phyloP scores from a whole-genome alignment of 108 stramenopile genomes.

The Skeletonema grethae region DNA sequence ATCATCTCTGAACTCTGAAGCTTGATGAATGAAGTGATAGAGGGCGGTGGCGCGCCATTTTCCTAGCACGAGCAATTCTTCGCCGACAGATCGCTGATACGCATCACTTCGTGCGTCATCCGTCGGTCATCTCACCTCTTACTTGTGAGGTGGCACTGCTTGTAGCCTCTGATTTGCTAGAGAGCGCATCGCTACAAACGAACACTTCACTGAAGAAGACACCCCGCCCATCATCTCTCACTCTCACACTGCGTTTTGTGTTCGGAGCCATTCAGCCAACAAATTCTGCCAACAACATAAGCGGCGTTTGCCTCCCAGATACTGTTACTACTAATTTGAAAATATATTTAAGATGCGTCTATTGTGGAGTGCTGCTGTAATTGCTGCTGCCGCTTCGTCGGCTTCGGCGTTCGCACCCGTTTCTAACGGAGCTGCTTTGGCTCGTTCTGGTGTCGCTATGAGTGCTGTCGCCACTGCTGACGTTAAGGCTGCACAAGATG shows the following conservation, averaged over 20 bases:
- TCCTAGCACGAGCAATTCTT: neutral
- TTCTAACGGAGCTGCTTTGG: constrained; percentile 9
- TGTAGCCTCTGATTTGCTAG: neutral
- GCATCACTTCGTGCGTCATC: constrained; percentile 8
- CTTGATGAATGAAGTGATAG: too few relatives aligned
- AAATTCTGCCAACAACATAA: neutral
- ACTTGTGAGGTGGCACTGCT: constrained; percentile 9
- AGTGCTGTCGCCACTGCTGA: constrained; percentile 53
- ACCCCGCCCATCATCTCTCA: neutral
- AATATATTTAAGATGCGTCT: constrained; percentile 27
- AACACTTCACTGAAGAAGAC: neutral
- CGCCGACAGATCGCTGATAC: neutral
- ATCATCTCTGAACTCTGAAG: too few relatives aligned
- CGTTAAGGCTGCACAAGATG: constrained; percentile 61
- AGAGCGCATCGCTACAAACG: neutral
- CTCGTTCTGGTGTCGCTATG: constrained; percentile 20
- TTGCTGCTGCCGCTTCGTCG: constrained; percentile 26
- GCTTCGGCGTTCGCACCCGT: constrained; percentile 28
- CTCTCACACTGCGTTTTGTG: neutral
- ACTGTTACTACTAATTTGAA: neutral
- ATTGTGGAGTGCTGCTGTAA: constrained; percentile 37
- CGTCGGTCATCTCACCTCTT: constrained; percentile 8
- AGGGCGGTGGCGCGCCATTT: too few relatives aligned
- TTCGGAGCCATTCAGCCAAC: constrained; percentile 6
- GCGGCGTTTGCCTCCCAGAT: neutral